A percentile compares a stretch with the other conserved stretches of the same genome.
phyloP scores from a whole-genome alignment of 441 rosid genomes.

The Macaranga tanarius region DNA sequence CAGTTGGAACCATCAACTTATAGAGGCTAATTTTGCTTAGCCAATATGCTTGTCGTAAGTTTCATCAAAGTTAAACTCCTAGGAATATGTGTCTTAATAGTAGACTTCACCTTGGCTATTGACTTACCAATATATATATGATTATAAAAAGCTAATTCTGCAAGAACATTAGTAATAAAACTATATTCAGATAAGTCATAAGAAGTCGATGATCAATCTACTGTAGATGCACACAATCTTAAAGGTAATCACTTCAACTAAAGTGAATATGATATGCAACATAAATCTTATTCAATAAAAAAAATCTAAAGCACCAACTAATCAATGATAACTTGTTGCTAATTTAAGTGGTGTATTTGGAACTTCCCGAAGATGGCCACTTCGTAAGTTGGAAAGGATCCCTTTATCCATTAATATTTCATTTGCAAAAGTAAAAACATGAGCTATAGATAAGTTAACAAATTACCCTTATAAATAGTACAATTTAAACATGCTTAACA shows the following conservation, averaged over 20 bases:
- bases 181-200: not conserved
- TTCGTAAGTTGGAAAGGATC: slow-evolving; percentile 33
- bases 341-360: slow-evolving; percentile 29
- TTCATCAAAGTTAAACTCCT: slow-evolving; percentile 92
- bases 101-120: slow-evolving; percentile 38
- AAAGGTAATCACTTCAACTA: too few species aligned
- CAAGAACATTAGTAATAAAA: not conserved
- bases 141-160: slow-evolving; percentile 49
- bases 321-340: slow-evolving; percentile 35
- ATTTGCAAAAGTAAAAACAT: not conserved
- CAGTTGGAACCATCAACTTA: slow-evolving; percentile 53
- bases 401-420: slow-evolving; percentile 33
- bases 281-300: not conserved
- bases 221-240: too few species aligned
- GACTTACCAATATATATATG: slow-evolving; percentile 34
- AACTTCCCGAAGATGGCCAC: slow-evolving; percentile 32
- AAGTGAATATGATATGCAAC: not conserved
- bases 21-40: slow-evolving; percentile 62
- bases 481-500: slow-evolving; percentile 1
- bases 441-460: not conserved
- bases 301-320: too few species aligned
- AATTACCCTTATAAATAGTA: not conserved
- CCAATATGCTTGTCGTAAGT: slow-evolving; percentile 87
- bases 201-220: too few species aligned
- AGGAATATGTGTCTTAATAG: slow-evolving; percentile 35